phyloP scores from a whole-genome alignment of 2,329 filamentous ascomycete species.

The Aspergillus tamarii region DNA sequence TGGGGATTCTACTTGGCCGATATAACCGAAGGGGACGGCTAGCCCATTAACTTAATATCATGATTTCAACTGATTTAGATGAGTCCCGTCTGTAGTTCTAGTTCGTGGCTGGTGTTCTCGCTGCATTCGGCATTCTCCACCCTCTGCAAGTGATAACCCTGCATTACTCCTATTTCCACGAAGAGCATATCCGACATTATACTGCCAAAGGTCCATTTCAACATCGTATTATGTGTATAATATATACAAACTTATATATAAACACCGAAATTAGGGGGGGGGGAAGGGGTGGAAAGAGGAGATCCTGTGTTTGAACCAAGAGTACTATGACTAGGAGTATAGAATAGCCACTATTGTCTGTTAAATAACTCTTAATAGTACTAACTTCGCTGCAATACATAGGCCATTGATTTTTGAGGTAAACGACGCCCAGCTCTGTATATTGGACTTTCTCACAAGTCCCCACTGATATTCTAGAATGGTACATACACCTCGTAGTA shows the following conservation, averaged over 20 bases:
- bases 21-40: no score
- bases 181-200: neutral
- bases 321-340: neutral
- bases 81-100: no score
- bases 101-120: neutral
- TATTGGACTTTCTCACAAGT: no score
- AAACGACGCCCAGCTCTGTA: no score
- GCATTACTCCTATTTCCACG: neutral
- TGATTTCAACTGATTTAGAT: neutral
- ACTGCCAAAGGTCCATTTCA: neutral
- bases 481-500: neutral
- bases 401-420: neutral
- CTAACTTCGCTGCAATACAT: neutral
- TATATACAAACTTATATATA: neutral
- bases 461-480: no score
- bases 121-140: neutral
- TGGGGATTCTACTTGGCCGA: no score
- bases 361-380: neutral
- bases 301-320: neutral
- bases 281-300: no score
- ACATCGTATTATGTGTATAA: neutral
- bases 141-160: neutral
- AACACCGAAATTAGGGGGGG: neutral
- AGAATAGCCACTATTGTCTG: neutral
- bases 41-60: neutral